Evolutionary conservation across 371 early-diverging fungal species (phyloP), one percentile per base, ranked within the genome.

Genomic region (Mucor lusitanicus): DNA sequence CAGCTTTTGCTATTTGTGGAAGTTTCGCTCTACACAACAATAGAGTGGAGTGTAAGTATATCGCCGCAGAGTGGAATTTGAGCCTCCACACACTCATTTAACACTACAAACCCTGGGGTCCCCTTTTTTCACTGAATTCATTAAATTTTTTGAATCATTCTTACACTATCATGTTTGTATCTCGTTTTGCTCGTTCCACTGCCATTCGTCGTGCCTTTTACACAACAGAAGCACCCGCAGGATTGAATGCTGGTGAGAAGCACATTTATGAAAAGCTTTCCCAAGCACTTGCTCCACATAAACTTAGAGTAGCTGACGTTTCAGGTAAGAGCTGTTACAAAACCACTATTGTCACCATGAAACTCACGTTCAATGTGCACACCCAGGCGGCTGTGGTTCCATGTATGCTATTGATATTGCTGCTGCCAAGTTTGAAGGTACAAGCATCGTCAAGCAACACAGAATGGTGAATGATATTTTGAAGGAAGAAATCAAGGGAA

Each of bases 401-500:
- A 95, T 95, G 95, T 96, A 95, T 70, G 90, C 90, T 27, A 91
- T 97, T 57, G 91, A 93, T 68, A 91, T 97, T 70, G 88, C 91
- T 30, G 87, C 93, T 50, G 78, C 85, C 17, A 72, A 82, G 56
- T 97, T 97, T 81, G 85, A 89, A 73, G 92, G 92, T 17, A 70
- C 88, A 48, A 77, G 74, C 13, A 84, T 92, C 70, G 90, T 97
- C 46, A 92, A 94, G 75, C 97, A 96, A 76, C 96, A 96, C 72
- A 87, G 94, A 53, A 79, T 94, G 77, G 95, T 97, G 33, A 95
- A 92, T 74, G 89, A 92, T 37, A 75, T 92, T 23, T 82, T 97
- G 32, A 88, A 92, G 79, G 92, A 93, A 23, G 96, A 96, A 67
- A 92, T 97, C 71, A 94, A 94, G 75, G 89, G 80, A 40, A 95